Conservation (phyloP, 2,329 filamentous ascomycete genomes). For the Trichophaea hybrida region DNA sequence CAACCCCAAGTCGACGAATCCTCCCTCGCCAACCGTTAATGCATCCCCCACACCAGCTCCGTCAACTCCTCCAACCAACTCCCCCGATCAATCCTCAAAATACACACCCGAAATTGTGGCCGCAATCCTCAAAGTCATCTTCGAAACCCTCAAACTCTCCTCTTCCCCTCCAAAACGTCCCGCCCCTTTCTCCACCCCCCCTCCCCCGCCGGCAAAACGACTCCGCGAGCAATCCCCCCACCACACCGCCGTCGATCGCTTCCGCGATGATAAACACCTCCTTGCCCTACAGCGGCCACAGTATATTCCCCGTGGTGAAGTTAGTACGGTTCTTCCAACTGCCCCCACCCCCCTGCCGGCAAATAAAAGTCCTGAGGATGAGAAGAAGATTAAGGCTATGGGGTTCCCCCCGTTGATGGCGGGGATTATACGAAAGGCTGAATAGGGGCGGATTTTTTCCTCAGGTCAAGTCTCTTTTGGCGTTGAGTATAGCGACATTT, state of each 20-base stretch:
- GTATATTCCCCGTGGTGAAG: slow-evolving; percentile 6
- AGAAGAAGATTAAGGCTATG: slow-evolving; percentile 26
- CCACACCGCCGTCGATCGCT: too few relatives aligned
- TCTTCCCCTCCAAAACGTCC: slow-evolving; percentile 5
- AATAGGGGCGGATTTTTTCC: background rate
- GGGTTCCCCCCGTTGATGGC: slow-evolving; percentile 26
- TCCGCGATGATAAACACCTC: slow-evolving; percentile 8
- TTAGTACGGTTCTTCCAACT: background rate
- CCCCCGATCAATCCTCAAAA: too few relatives aligned
- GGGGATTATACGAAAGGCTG: slow-evolving; percentile 17
- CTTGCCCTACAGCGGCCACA: slow-evolving; percentile 21
- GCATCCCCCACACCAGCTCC: too few relatives aligned
- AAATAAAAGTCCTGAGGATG: slow-evolving; percentile 19
- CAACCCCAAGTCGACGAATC: too few relatives aligned
- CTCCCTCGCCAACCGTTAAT: too few relatives aligned
- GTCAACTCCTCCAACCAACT: too few relatives aligned
- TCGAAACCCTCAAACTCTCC: slow-evolving; percentile 1
- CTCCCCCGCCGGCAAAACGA: slow-evolving; percentile 7
- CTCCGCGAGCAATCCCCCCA: background rate
- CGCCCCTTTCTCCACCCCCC: background rate
- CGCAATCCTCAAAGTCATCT: slow-evolving; percentile 9
- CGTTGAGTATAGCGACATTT: too few relatives aligned
- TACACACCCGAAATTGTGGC: background rate
- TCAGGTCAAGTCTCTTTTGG: too few relatives aligned
- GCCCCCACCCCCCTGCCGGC: background rate